Evolutionary conservation across 441 rosid species (phyloP).

Genomic region (Theobroma grandiflorum): DNA sequence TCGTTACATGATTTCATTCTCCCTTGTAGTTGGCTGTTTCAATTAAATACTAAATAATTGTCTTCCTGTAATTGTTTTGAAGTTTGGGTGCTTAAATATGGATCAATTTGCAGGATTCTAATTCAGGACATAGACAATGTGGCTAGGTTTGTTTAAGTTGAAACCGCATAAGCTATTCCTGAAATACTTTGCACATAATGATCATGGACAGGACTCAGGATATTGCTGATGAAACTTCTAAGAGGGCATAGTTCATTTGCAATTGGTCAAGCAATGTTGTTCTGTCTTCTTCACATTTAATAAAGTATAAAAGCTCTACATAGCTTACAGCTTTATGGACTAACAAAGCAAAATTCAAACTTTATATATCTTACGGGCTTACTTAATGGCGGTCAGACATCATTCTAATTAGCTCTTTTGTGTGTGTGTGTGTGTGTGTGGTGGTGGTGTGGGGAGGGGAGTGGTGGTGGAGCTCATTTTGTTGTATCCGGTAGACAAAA

Average conservation of each 20-base stretch:
- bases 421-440: no score
- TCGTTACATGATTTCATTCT: neutral
- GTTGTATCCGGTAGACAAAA: neutral
- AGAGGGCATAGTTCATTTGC: neutral
- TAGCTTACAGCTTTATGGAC: neutral
- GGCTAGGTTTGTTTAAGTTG: neutral
- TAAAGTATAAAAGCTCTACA: neutral
- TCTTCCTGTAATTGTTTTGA: neutral
- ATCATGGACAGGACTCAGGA: neutral
- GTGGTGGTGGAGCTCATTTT: neutral
- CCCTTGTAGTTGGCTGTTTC: neutral
- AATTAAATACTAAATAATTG: neutral
- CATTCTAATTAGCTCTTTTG: neutral
- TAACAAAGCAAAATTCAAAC: neutral
- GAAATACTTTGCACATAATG: neutral
- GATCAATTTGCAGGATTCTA: neutral
- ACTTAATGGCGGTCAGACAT: neutral
- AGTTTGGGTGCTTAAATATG: neutral
- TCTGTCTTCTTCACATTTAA: neutral
- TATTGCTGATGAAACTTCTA: slow-evolving; percentile 3
- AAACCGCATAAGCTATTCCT: neutral
- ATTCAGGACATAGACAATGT: neutral
- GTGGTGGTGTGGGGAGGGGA: neutral
- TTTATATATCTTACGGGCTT: no score
- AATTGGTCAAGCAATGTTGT: neutral